Percentiles rank a stretch among this genome's conserved stretches.
Conservation (phyloP, 108 stramenopile genomes). For the Asterionellopsis glacialis region DNA sequence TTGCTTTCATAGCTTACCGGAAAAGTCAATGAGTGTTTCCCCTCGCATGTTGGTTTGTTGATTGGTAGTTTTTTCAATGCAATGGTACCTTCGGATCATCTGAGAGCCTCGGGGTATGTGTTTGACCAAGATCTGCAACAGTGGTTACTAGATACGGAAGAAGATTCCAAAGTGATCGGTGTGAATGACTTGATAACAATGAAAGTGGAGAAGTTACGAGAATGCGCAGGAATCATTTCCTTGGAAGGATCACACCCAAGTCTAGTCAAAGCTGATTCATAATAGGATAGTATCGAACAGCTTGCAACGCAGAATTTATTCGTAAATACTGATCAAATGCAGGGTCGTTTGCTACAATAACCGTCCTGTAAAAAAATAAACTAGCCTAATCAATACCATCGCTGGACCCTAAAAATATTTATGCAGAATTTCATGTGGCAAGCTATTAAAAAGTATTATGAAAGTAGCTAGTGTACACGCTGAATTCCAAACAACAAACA, state of each 20-base stretch:
- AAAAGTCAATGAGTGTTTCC: constrained; percentile 48
- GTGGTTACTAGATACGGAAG: constrained; percentile 24
- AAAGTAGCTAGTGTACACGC: too few species aligned
- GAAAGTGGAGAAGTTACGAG: constrained; percentile 34
- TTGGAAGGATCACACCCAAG: constrained; percentile 35
- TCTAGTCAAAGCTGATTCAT: not conserved
- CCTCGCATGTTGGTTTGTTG: constrained; percentile 48
- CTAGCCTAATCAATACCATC: too few species aligned
- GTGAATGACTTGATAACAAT: constrained; percentile 26
- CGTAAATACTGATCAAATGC: too few species aligned
- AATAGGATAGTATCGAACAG: too few species aligned
- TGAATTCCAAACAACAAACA: too few species aligned
- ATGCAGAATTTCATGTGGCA: too few species aligned
- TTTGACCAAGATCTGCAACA: constrained; percentile 36
- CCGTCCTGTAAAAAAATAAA: too few species aligned
- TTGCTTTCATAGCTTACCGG: constrained; percentile 24
- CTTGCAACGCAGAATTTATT: too few species aligned
- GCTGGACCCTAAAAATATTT: too few species aligned
- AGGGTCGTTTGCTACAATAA: too few species aligned
- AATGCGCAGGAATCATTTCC: constrained; percentile 42
- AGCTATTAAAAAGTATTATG: too few species aligned
- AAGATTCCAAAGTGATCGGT: constrained; percentile 14
- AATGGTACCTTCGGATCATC: constrained; percentile 41
- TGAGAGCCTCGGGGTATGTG: constrained; percentile 31
- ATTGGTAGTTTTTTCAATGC: constrained; percentile 60